Evolutionary conservation across 345 rosid genomes (phyloP).

Genomic region (Lepidium sativum): DNA sequence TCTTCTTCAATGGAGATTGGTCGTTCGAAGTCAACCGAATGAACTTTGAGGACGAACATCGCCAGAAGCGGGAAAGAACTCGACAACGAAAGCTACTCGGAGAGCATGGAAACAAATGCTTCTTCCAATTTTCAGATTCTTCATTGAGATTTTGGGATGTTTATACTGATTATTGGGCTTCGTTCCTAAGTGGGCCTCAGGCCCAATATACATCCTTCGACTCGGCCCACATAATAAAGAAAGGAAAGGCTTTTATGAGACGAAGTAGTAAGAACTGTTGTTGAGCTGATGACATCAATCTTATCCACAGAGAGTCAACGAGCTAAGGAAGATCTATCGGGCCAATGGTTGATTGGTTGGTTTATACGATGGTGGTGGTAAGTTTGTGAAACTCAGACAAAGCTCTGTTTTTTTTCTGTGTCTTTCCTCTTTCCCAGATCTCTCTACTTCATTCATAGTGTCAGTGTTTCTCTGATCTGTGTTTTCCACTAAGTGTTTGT

Average conservation of each 20-base stretch:
- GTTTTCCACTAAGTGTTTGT: background rate
- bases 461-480: background rate
- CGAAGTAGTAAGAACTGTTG: no score
- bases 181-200: no score
- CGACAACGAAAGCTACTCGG: background rate
- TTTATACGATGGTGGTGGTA: slow-evolving; percentile 6
- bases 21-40: slow-evolving; percentile 70
- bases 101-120: background rate
- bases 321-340: slow-evolving; percentile 7
- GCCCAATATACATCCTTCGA: no score
- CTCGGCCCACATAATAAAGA: no score
- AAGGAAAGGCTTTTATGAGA: no score
- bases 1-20: slow-evolving; percentile 46
- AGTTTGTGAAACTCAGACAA: background rate
- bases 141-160: no score
- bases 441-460: background rate
- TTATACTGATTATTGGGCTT: no score
- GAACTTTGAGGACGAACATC: slow-evolving; percentile 78
- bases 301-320: background rate
- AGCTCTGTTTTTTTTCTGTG: background rate
- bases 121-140: no score
- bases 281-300: slow-evolving; percentile 7
- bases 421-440: slow-evolving; percentile 4
- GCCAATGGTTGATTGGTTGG: slow-evolving; percentile 7
- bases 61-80: slow-evolving; percentile 1